Percentiles rank a stretch among this genome's conserved stretches.
Conservation (phyloP, 371 early-diverging fungal genomes). For the Quaeritorhiza haematococci region DNA sequence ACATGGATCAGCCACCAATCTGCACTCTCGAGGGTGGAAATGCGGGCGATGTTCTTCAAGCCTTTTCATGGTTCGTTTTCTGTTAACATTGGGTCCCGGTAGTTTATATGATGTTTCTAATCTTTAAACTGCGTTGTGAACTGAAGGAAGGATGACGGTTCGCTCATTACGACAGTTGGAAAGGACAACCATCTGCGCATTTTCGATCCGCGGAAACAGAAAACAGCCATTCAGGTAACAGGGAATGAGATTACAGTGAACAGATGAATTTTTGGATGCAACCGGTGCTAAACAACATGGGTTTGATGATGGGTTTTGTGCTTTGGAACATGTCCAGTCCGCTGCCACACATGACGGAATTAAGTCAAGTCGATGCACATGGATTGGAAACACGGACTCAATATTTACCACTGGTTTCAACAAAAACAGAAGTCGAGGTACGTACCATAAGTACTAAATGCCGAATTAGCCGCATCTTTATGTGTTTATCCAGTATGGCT, state of each 20-base stretch:
- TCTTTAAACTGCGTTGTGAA: too few relatives aligned
- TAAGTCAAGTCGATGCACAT: slow-evolving; percentile 61
- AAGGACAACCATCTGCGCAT: slow-evolving; percentile 51
- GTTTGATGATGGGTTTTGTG: neutral
- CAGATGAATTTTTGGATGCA: neutral
- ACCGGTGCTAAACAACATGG: neutral
- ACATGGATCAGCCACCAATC: too few relatives aligned
- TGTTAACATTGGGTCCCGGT: too few relatives aligned
- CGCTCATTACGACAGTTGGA: slow-evolving; percentile 46
- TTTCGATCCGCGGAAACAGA: slow-evolving; percentile 55
- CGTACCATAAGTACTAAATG: too few relatives aligned
- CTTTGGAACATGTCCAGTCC: neutral
- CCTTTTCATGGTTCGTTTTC: too few relatives aligned
- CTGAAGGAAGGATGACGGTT: slow-evolving; percentile 66
- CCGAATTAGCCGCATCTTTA: too few relatives aligned
- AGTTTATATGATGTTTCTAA: too few relatives aligned
- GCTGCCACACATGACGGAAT: slow-evolving; percentile 34
- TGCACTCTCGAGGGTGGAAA: too few relatives aligned
- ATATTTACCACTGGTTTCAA: slow-evolving; percentile 66
- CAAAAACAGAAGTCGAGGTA: slow-evolving; percentile 47
- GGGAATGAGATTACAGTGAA: neutral
- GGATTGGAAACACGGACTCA: slow-evolving; percentile 59
- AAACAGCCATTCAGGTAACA: neutral
- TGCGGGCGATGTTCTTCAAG: too few relatives aligned
- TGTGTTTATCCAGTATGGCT: too few relatives aligned